A percentile compares a stretch with the other conserved stretches of the same genome.
These are phyloP conservation scores for Starmerella kuoi DNA, from an alignment of 805 yeast species.

Conservation along the genomic window DNA sequence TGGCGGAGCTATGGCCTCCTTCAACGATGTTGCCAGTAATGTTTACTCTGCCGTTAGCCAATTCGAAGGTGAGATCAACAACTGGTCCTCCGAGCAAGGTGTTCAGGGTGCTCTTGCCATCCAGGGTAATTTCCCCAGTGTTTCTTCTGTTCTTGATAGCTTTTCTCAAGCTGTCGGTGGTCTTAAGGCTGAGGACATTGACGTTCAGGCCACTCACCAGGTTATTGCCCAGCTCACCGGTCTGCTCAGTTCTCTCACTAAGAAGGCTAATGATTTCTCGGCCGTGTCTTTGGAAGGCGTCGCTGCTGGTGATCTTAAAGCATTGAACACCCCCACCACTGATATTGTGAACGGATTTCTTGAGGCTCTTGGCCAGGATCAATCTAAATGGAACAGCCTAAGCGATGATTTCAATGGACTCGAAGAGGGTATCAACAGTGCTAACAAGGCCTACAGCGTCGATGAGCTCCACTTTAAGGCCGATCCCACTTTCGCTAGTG, in stretches of 20 bases:
- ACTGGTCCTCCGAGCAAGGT: slow-evolving; percentile 20
- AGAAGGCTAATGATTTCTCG: slow-evolving; percentile 23
- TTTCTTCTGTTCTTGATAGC: slow-evolving; percentile 18
- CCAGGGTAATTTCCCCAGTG: slow-evolving; percentile 22
- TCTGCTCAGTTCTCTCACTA: slow-evolving; percentile 20
- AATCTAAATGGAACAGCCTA: slow-evolving; percentile 12
- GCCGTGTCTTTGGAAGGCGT: slow-evolving; percentile 20
- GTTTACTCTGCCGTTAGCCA: slow-evolving; percentile 15
- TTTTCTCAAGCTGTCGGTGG: slow-evolving; percentile 10
- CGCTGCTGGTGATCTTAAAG: slow-evolving; percentile 22
- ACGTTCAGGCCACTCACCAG: slow-evolving; percentile 8
- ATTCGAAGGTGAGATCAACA: slow-evolving; percentile 11
- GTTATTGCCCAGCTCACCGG: slow-evolving; percentile 15
- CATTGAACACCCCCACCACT: slow-evolving; percentile 19
- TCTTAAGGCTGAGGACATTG: slow-evolving; percentile 12
- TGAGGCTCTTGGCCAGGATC: slow-evolving; percentile 15
- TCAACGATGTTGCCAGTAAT: background rate
- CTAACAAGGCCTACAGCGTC: slow-evolving; percentile 18
- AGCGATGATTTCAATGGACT: slow-evolving; percentile 13
- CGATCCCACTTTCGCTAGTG: background rate
- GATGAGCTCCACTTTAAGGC: background rate
- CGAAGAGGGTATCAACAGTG: slow-evolving; percentile 15
- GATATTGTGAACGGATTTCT: slow-evolving; percentile 17
- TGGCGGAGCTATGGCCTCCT: background rate
- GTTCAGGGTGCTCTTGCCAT: slow-evolving; percentile 25